Evolutionary conservation across 495 filamentous ascomycete species (phyloP).

Genomic region (Aspergillus ostianus): DNA sequence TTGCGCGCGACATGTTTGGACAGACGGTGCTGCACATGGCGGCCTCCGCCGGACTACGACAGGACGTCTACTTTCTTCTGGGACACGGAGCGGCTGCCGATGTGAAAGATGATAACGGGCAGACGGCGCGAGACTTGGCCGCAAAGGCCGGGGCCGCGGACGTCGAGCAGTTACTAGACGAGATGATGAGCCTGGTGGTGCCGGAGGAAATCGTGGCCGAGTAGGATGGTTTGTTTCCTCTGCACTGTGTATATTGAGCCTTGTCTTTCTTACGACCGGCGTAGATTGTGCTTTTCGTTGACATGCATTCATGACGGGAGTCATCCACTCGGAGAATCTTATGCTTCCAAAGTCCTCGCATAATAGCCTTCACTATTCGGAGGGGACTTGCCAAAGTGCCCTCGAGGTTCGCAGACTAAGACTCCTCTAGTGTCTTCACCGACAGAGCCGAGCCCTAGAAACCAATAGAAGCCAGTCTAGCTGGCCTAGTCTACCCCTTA

Average conservation of each 20-base stretch:
- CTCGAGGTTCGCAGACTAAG: background rate
- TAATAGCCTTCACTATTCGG: background rate
- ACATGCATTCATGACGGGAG: background rate
- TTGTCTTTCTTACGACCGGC: background rate
- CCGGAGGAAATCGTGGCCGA: background rate
- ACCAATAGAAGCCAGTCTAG: background rate
- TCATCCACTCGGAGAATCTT: background rate
- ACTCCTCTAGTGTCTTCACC: background rate
- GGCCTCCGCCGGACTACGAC: slow-evolving; percentile 22
- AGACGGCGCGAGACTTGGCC: slow-evolving; percentile 17
- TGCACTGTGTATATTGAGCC: background rate
- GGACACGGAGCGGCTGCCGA: slow-evolving; percentile 22
- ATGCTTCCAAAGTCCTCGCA: background rate
- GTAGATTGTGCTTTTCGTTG: background rate
- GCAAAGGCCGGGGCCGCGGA: slow-evolving; percentile 7
- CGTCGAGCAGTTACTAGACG: slow-evolving; percentile 12
- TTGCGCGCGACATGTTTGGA: slow-evolving; percentile 27
- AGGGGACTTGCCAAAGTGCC: background rate
- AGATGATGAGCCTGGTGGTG: background rate
- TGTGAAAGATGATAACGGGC: slow-evolving; percentile 19
- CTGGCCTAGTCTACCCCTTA: background rate
- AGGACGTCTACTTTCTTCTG: slow-evolving; percentile 27
- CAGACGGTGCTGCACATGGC: slow-evolving; percentile 36
- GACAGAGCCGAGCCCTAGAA: background rate
- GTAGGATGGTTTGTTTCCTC: background rate